Conservation (phyloP, 1,139 yeast species). For the Saccharomyces hybrid region DNA sequence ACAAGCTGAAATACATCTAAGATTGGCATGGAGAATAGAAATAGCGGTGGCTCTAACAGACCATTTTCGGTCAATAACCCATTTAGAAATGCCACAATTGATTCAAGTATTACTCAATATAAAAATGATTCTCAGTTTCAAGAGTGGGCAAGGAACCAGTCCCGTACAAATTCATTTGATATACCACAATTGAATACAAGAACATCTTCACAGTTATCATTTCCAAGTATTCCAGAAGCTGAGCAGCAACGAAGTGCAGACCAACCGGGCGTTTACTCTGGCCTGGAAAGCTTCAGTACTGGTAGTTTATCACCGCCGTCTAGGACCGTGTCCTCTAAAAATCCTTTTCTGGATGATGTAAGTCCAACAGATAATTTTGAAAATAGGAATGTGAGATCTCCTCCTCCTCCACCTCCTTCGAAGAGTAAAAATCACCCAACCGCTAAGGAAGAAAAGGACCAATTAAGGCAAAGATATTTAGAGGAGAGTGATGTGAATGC, state of each 20-base stretch:
- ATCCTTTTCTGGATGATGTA: slow-evolving; percentile 29
- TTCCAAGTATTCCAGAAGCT: neutral
- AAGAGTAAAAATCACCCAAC: slow-evolving; percentile 22
- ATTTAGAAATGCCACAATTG: slow-evolving; percentile 38
- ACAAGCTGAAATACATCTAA: neutral
- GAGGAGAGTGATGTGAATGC: slow-evolving; percentile 11
- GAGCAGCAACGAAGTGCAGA: neutral
- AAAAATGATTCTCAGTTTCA: slow-evolving; percentile 35
- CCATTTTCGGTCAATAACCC: slow-evolving; percentile 56
- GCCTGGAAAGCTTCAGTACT: neutral
- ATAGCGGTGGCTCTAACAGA: slow-evolving; percentile 26
- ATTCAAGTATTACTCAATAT: slow-evolving; percentile 18
- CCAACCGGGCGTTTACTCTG: neutral
- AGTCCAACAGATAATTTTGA: neutral
- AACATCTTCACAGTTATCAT: neutral
- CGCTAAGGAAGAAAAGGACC: slow-evolving; percentile 32
- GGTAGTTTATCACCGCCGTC: slow-evolving; percentile 3
- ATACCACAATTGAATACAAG: neutral
- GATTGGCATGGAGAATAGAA: slow-evolving; percentile 11
- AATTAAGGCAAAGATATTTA: slow-evolving; percentile 26
- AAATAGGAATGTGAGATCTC: slow-evolving; percentile 1
- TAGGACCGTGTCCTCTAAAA: slow-evolving; percentile 13
- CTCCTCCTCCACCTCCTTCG: slow-evolving; percentile 7
- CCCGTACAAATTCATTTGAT: slow-evolving; percentile 3
- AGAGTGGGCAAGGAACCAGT: slow-evolving; percentile 36